Evolutionary conservation across 2,329 filamentous ascomycete genomes (phyloP).

Genomic region (Pseudogymnoascus sp.): DNA sequence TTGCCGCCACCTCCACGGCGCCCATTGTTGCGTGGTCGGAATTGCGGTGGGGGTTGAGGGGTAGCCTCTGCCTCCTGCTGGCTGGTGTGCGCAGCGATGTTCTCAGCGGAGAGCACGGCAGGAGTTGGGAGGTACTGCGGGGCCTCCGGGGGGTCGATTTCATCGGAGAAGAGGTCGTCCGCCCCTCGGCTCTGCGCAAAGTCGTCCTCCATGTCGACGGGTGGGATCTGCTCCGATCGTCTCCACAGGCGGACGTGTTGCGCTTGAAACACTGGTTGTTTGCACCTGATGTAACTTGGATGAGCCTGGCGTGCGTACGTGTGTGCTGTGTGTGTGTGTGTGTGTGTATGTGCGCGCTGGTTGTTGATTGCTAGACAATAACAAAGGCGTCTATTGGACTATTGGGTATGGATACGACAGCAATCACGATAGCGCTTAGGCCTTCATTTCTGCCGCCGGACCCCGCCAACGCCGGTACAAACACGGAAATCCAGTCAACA

Average conservation of each 20-base stretch:
- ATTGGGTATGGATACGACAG: not conserved
- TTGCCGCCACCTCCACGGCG: not conserved
- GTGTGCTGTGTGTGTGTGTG: not conserved
- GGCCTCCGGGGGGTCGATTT: slow-evolving; percentile 24
- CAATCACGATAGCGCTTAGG: slow-evolving; percentile 1
- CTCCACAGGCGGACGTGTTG: not conserved
- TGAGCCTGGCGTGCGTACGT: not conserved
- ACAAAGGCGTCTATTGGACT: slow-evolving; percentile 1
- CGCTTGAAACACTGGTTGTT: not conserved
- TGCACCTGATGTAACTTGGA: not conserved
- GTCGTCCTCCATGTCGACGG: slow-evolving; percentile 15
- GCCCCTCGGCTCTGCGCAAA: slow-evolving; percentile 29
- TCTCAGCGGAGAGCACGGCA: not conserved
- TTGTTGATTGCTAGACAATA: slow-evolving; percentile 3
- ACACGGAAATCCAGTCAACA: slow-evolving; percentile 1
- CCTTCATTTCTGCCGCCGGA: not conserved
- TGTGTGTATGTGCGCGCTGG: not conserved
- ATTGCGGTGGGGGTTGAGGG: not conserved
- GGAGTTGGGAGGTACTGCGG: slow-evolving; percentile 14
- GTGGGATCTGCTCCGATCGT: not conserved
- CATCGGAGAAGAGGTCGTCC: slow-evolving; percentile 29
- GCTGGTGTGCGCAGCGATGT: not conserved
- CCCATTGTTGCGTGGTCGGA: not conserved
- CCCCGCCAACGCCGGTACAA: not conserved
- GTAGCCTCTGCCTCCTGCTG: not conserved